Base-by-base conservation (phyloP, 805 yeast genomes). In the Sugiyamaella boreocaroliniensis region DNA sequence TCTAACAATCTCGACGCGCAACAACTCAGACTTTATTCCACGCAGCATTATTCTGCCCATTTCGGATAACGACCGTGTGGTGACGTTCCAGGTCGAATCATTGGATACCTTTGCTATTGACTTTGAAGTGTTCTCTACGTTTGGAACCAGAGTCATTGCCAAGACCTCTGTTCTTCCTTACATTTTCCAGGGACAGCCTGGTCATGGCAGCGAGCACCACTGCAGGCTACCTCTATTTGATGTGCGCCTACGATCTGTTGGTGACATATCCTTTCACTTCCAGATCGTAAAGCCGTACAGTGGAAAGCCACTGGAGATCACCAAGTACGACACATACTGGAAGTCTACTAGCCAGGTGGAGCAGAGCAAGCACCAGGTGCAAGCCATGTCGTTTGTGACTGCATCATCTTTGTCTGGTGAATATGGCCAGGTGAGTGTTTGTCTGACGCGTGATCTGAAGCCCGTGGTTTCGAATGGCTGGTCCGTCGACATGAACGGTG, bases 261-360 rank as follows among this genome's bases (percentile, higher is more conserved):
- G 99, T 12, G 85, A 83, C 54, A 69, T 92, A 44, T 76, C 77
- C 40, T 86, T 90, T 68, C 79, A 81, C 56, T 89, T 82, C 69
- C 90, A 88, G 62, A 79, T 92, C 2, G 87, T 92, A 48, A 82
- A 83, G 66, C 97, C 99, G n/a, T 93, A 85, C 65, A 75, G 83
- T 5, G 97, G 97, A 6, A 70, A 67, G 42, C 85, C 95, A 4
- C 71, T 92, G 54, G 97, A 90, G 67, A 85, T 95, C 43, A 83
- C 95, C 10, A 88, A 89, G 71, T 89, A 86, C 65, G 97, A 90
- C 64, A 92, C 98, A 0, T 92, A 92, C 69, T 92, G 99, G 99
- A 93, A 90, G 68, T 84, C 96, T 0, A 86, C 97, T 0, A 78
- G 84, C 45, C 80, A 79, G 41, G 68, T 73, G 43, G 72, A 64